These are phyloP conservation scores for Pyrenochaeta sp. DNA, from an alignment of 2,329 filamentous ascomycete species.

Conservation along the genomic window DNA sequence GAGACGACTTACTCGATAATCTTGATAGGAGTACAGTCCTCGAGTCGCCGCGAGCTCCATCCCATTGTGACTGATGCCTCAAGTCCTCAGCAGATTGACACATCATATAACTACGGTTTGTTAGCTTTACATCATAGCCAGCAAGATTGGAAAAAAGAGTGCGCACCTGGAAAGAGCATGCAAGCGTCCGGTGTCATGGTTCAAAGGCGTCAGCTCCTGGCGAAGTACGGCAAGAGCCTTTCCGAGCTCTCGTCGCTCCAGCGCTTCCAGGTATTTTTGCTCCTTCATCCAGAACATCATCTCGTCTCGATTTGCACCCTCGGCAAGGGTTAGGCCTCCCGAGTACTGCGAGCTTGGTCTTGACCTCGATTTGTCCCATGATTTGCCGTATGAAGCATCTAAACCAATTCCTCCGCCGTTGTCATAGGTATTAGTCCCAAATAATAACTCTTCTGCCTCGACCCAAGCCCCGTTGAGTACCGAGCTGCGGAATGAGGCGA, in stretches of 20 bases:
- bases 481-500: slow-evolving; percentile 83
- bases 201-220: slow-evolving; percentile 84
- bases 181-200: slow-evolving; percentile 77
- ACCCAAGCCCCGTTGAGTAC: slow-evolving; percentile 82
- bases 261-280: slow-evolving; percentile 91
- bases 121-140: slow-evolving; percentile 24
- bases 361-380: slow-evolving; percentile 40
- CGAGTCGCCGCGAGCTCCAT: slow-evolving; percentile 78
- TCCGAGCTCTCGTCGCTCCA: slow-evolving; percentile 77
- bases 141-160: neutral
- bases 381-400: slow-evolving; percentile 41
- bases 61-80: slow-evolving; percentile 80
- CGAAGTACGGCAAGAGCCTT: slow-evolving; percentile 83
- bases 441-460: slow-evolving; percentile 82
- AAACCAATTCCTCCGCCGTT: slow-evolving; percentile 53
- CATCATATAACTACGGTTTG: slow-evolving; percentile 76
- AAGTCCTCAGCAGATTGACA: slow-evolving; percentile 80
- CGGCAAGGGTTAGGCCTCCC: slow-evolving; percentile 73
- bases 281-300: slow-evolving; percentile 91
- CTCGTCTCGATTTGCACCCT: slow-evolving; percentile 75
- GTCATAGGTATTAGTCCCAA: slow-evolving; percentile 59
- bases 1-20: slow-evolving; percentile 72
- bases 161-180: slow-evolving; percentile 78
- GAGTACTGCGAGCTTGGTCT: slow-evolving; percentile 44
- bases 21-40: slow-evolving; percentile 78